A percentile compares a stretch with the other conserved stretches of the same genome.
phyloP scores from a whole-genome alignment of 495 filamentous ascomycete genomes.

The Penicillium pulvis region DNA sequence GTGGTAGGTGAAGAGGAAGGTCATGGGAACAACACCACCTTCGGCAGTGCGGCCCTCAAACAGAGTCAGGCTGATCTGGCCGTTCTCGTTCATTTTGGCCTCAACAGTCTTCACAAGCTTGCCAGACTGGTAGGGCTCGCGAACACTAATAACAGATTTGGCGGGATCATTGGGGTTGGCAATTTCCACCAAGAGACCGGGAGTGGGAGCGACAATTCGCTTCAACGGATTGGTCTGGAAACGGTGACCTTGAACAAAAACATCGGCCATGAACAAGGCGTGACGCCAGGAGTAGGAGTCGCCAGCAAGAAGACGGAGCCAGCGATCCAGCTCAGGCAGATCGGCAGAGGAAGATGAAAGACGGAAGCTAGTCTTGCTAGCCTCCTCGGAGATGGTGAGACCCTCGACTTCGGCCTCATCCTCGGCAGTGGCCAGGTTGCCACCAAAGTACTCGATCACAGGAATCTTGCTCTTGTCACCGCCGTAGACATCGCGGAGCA shows the following conservation, averaged over 20 bases:
- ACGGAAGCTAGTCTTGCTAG: slow-evolving; percentile 75
- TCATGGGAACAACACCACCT: slow-evolving; percentile 74
- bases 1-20: slow-evolving; percentile 85
- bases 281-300: slow-evolving; percentile 84
- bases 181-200: slow-evolving; percentile 88
- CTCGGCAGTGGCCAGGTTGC: slow-evolving; percentile 59
- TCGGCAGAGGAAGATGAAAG: slow-evolving; percentile 70
- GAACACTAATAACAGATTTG: slow-evolving; percentile 79
- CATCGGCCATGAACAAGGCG: slow-evolving; percentile 95
- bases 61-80: slow-evolving; percentile 81
- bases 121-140: slow-evolving; percentile 63
- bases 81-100: slow-evolving; percentile 69
- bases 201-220: slow-evolving; percentile 81
- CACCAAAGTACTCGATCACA: slow-evolving; percentile 91
- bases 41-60: slow-evolving; percentile 87
- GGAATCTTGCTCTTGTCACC: slow-evolving; percentile 75
- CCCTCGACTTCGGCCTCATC: slow-evolving; percentile 75
- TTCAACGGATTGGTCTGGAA: slow-evolving; percentile 97
- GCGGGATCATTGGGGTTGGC: slow-evolving; percentile 71
- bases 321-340: slow-evolving; percentile 76
- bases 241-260: slow-evolving; percentile 92
- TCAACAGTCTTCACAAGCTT: slow-evolving; percentile 83
- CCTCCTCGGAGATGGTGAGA: slow-evolving; percentile 73
- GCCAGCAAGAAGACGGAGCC: slow-evolving; percentile 90
- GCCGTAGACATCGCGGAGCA: slow-evolving; percentile 79